Conservation (phyloP, 306 rosid species). For the Cicer cuneatum region DNA sequence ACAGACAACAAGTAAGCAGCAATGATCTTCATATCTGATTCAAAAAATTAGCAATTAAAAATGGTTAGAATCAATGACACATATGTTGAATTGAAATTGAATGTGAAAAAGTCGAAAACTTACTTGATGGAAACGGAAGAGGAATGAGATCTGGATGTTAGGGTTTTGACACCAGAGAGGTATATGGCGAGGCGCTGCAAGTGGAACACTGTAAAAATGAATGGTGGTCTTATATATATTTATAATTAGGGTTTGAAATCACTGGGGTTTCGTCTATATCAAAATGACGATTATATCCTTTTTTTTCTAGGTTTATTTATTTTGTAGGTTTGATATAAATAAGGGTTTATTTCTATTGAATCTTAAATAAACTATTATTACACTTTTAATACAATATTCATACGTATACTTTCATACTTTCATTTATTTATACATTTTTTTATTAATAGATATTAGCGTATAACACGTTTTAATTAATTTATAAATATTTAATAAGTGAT, state of each 20-base stretch:
- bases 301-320: too few relatives aligned
- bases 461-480: too few relatives aligned
- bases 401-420: too few relatives aligned
- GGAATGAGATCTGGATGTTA: constrained; percentile 3
- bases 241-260: neutral
- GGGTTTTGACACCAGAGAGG: constrained; percentile 27
- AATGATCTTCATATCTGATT: constrained; percentile 68
- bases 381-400: too few relatives aligned
- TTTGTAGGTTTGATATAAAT: too few relatives aligned
- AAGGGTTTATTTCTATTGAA: too few relatives aligned
- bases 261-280: too few relatives aligned
- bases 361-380: too few relatives aligned
- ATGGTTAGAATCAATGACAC: neutral
- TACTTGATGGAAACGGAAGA: constrained; percentile 30
- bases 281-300: too few relatives aligned
- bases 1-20: constrained; percentile 73
- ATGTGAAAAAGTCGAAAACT: neutral
- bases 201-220: neutral
- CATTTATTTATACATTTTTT: too few relatives aligned
- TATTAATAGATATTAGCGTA: too few relatives aligned
- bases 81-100: neutral
- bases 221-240: neutral
- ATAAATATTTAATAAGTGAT: too few relatives aligned
- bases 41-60: neutral
- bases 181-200: neutral